A percentile compares a stretch with the other conserved stretches of the same genome.
phyloP scores from a whole-genome alignment of 2,329 filamentous ascomycete species.

The Falciphora oryzae region DNA sequence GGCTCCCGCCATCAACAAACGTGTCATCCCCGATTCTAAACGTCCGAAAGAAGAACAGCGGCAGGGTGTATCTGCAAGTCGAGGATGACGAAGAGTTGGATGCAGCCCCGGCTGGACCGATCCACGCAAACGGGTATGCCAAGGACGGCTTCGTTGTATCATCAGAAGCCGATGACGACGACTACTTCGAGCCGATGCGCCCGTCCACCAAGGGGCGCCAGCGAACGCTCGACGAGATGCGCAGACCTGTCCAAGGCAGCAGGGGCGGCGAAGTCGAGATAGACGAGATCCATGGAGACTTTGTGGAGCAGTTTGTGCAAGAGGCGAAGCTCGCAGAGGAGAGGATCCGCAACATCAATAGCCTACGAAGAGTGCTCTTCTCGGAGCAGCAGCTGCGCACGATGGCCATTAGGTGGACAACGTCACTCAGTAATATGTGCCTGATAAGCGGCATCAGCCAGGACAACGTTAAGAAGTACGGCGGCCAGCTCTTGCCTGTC shows the following conservation, averaged over 20 bases:
- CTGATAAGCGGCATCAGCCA: slow-evolving; percentile 56
- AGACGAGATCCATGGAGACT: slow-evolving; percentile 52
- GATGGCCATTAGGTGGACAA: slow-evolving; percentile 68
- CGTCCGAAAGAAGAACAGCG: slow-evolving; percentile 31
- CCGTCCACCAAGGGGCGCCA: slow-evolving; percentile 25
- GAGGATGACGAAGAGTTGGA: slow-evolving; percentile 34
- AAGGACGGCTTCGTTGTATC: slow-evolving; percentile 36
- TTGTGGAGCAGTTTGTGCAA: slow-evolving; percentile 60
- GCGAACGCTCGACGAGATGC: slow-evolving; percentile 35
- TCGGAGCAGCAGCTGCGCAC: slow-evolving; percentile 63
- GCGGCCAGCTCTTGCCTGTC: slow-evolving; percentile 53
- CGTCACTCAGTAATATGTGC: slow-evolving; percentile 54
- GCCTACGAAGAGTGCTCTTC: slow-evolving; percentile 56
- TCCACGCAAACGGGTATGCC: slow-evolving; percentile 38
- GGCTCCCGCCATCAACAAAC: slow-evolving; percentile 35
- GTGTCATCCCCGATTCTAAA: slow-evolving; percentile 47
- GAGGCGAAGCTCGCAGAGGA: slow-evolving; percentile 57
- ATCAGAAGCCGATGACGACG: slow-evolving; percentile 31
- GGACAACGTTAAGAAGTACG: slow-evolving; percentile 57
- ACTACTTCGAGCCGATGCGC: slow-evolving; percentile 40
- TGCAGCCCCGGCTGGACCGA: slow-evolving; percentile 16
- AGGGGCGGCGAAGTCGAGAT: slow-evolving; percentile 42
- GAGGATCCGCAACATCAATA: slow-evolving; percentile 53
- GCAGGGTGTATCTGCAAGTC: slow-evolving; percentile 21
- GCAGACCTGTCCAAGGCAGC: slow-evolving; percentile 54